Conservation (phyloP, 108 stramenopile species). For the Nannochloropsis oceanica region DNA sequence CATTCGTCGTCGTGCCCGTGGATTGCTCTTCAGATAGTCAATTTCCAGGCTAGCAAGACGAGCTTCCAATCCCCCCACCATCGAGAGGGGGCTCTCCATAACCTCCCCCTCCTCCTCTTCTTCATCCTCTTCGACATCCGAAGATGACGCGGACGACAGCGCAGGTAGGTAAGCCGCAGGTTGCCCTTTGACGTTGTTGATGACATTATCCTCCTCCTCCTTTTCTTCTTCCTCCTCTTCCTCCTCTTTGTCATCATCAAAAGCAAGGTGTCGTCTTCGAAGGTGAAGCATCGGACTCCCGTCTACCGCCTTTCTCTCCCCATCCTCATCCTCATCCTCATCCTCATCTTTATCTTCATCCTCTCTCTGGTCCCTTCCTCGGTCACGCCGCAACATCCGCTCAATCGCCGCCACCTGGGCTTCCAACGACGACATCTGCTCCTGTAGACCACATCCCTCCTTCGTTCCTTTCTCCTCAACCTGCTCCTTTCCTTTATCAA, state of each 20-base stretch:
- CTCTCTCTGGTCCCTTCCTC: too few species aligned
- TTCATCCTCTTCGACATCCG: background rate
- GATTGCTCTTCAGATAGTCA: background rate
- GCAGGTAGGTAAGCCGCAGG: background rate
- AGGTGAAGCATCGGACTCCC: too few species aligned
- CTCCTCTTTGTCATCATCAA: background rate
- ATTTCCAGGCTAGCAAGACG: background rate
- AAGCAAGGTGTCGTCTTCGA: too few species aligned
- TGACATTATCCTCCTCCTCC: too few species aligned
- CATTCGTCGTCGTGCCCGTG: background rate
- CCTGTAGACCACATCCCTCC: background rate
- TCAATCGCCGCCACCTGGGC: background rate
- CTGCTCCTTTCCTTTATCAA: background rate
- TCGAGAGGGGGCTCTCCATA: background rate
- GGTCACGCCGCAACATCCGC: background rate
- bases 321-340: background rate
- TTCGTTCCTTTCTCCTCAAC: background rate
- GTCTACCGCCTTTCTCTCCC: background rate
- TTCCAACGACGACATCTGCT: background rate
- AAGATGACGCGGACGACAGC: background rate
- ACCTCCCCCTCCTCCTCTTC: background rate
- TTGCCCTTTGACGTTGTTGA: background rate
- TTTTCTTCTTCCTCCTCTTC: background rate
- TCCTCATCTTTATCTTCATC: too few species aligned
- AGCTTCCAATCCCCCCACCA: background rate